phyloP scores from a whole-genome alignment of 768 basidiomycete genomes.

The Agaricus sinodeliciosus region DNA sequence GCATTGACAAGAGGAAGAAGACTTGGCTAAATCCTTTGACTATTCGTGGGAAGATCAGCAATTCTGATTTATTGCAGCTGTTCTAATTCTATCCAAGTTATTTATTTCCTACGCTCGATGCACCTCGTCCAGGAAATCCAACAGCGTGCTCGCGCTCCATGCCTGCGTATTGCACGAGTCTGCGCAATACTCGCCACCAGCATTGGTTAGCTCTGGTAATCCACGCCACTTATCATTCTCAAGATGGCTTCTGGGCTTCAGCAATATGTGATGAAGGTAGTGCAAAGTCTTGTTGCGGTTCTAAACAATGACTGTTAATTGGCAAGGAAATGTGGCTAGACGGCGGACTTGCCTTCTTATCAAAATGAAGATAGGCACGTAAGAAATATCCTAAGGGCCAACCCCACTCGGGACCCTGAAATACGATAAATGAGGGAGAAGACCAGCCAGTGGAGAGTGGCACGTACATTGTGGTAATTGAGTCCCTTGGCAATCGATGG shows the following conservation, averaged over 20 bases:
- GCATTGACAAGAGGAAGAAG: slow-evolving; percentile 12
- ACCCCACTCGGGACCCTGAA: slow-evolving; percentile 87
- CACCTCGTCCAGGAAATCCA: slow-evolving; percentile 83
- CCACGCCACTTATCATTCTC: slow-evolving; percentile 86
- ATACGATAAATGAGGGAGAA: slow-evolving; percentile 14
- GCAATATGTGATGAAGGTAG: slow-evolving; percentile 67
- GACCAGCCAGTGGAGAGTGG: background rate
- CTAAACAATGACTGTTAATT: slow-evolving; percentile 27
- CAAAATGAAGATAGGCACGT: slow-evolving; percentile 88
- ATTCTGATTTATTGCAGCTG: too few species aligned
- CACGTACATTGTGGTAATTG: slow-evolving; percentile 82
- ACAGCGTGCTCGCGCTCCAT: slow-evolving; percentile 89
- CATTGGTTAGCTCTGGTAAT: slow-evolving; percentile 88
- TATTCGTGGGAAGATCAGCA: background rate
- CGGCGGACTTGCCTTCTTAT: slow-evolving; percentile 21
- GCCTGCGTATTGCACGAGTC: slow-evolving; percentile 95
- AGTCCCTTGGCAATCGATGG: slow-evolving; percentile 81
- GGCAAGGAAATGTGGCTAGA: background rate
- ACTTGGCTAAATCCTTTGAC: slow-evolving; percentile 22
- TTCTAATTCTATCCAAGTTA: background rate
- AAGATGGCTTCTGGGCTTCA: slow-evolving; percentile 68
- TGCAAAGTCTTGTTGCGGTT: slow-evolving; percentile 70
- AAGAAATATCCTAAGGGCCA: slow-evolving; percentile 96
- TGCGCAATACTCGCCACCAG: slow-evolving; percentile 70
- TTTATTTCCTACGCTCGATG: slow-evolving; percentile 27